Evolutionary conservation across 768 basidiomycete species (phyloP).

Genomic region (Hypsizygus marmoreus): DNA sequence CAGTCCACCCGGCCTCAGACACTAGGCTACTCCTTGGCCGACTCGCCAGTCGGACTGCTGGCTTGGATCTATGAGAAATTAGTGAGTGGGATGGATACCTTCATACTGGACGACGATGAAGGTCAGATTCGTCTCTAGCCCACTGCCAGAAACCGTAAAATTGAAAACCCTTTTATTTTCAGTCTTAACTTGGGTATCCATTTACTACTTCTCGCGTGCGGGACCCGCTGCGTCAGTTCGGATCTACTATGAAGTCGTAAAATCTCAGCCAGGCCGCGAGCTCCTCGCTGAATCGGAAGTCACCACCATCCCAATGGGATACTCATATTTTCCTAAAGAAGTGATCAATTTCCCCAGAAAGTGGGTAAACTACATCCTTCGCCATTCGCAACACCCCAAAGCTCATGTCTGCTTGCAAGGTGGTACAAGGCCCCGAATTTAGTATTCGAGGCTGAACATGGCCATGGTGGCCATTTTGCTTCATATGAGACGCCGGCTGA

Average conservation of each 20-base stretch:
- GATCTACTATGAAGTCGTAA: constrained; percentile 54
- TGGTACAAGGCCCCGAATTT: constrained; percentile 20
- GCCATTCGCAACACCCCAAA: background rate
- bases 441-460: constrained; percentile 34
- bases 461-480: constrained; percentile 48
- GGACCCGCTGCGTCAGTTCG: constrained; percentile 59
- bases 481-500: constrained; percentile 40
- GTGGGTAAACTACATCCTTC: constrained; percentile 15
- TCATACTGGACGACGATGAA: constrained; percentile 58
- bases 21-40: constrained; percentile 53
- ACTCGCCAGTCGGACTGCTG: constrained; percentile 57
- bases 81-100: constrained; percentile 49
- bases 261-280: constrained; percentile 14
- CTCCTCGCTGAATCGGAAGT: constrained; percentile 7
- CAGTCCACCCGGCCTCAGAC: constrained; percentile 56
- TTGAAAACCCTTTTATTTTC: constrained; percentile 1
- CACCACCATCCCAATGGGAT: constrained; percentile 43
- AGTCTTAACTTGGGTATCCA: constrained; percentile 64
- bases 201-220: constrained; percentile 60
- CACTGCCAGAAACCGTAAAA: too few relatives aligned
- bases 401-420: constrained; percentile 12
- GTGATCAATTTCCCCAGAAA: constrained; percentile 23
- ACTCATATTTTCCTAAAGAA: constrained; percentile 52
- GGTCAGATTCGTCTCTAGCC: constrained; percentile 25
- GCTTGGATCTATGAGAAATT: constrained; percentile 59